phyloP scores from a whole-genome alignment of 176 grass and related monocot genomes.

The Ensete glaucum region DNA sequence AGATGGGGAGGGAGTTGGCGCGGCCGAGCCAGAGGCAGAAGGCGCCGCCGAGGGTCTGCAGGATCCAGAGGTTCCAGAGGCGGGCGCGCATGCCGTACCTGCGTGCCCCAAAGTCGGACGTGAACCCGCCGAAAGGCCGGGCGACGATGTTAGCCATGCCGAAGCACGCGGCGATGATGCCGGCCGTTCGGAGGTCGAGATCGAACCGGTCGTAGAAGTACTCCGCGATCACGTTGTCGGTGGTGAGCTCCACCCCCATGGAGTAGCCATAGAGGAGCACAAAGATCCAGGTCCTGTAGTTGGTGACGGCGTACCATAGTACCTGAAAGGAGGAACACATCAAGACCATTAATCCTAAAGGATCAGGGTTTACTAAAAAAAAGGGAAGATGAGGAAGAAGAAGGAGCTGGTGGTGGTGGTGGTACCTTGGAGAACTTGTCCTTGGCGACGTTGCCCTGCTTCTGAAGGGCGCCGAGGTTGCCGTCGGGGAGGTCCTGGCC shows the following conservation, averaged over 20 bases:
- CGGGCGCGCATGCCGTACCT: constrained; percentile 68
- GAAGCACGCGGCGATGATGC: constrained; percentile 75
- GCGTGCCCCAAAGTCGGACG: constrained; percentile 45
- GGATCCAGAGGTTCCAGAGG: constrained; percentile 86
- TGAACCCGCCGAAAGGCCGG: constrained; percentile 44
- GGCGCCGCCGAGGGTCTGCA: constrained; percentile 71
- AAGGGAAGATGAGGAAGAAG: neutral
- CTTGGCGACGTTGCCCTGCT: constrained; percentile 43
- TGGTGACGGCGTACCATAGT: constrained; percentile 43
- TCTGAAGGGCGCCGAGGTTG: constrained; percentile 51
- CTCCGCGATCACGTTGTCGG: constrained; percentile 87
- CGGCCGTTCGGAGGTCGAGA: constrained; percentile 57
- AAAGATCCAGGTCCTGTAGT: constrained; percentile 91
- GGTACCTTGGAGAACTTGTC: constrained; percentile 66
- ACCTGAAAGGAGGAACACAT: constrained; percentile 21
- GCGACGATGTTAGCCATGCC: constrained; percentile 84
- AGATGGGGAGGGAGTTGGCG: constrained; percentile 34
- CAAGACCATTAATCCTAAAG: too few species aligned
- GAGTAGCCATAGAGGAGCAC: constrained; percentile 75
- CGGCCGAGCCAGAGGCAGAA: constrained; percentile 61
- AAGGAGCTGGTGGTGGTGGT: neutral
- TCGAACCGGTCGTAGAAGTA: constrained; percentile 73
- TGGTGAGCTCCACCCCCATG: constrained; percentile 93
- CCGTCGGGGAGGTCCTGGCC: constrained; percentile 85
- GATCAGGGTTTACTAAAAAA: too few species aligned